Base-by-base conservation (phyloP, 169 alveolate genomes). In the Eimeria acervulina region DNA sequence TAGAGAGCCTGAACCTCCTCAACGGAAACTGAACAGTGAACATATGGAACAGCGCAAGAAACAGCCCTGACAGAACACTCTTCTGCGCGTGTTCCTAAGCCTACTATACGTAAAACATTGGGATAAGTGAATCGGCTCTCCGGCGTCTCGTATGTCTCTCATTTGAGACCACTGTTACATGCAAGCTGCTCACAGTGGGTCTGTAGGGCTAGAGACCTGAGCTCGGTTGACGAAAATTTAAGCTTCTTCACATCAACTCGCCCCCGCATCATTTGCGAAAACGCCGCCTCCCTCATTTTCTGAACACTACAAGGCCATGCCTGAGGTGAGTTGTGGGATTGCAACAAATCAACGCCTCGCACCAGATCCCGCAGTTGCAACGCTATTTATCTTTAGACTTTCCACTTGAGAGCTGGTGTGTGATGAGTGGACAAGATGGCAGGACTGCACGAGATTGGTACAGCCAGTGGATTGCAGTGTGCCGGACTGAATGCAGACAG, bases 1-100 rank as follows among this genome's bases (percentile, higher is more conserved):
- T 93, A 93, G 36, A 93, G 70, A 23, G 78, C 96, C 72, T 93
- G 96, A 36, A 93, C 94, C 33, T 93, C 96, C 51, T 93, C 96
- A 59, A 66, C 76, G 21, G 94, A 78, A 76, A 93, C 96, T 93
- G 93, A 28, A 26, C 38, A 61, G 2, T 2, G 28, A 74, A 36
- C 81, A 38, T 28, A 87, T 5, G 68, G 31, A 26, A 28, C 42
- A 66, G 72, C 70, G n/a, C 44, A 42, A 81, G 10, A 1, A 36
- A 63, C 74, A 84, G 2, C 2, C 51, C 36, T 0, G 47, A 26
- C 76, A 31, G 31, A 13, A 55, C 28, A 13, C 31, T 36, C 83
- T 36, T 72, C 36, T 36, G n/a, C 13, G 1, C 5, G 51, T 31
- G 10, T 23, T 59, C 40, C 8, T 28, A 7, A 66, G 40, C 40